A percentile compares a stretch with the other conserved stretches of the same genome.
phyloP scores from a whole-genome alignment of 768 basidiomycete species.

The Pilatotrama ljubarskyi region DNA sequence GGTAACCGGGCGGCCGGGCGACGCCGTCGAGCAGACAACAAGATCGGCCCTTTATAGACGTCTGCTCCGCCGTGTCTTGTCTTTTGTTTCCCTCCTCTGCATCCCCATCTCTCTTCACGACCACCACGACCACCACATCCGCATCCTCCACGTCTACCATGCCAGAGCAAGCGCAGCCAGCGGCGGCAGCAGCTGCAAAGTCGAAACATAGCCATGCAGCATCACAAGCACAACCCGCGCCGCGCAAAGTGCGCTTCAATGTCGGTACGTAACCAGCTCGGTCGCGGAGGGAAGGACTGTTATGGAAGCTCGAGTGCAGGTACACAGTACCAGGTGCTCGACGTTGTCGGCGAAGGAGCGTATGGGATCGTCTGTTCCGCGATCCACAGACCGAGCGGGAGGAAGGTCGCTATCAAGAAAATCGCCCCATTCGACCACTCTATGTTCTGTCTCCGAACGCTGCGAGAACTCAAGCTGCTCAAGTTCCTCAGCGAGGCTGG shows the following conservation, averaged over 20 bases:
- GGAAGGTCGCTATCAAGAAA: constrained; percentile 94
- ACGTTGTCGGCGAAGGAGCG: constrained; percentile 92
- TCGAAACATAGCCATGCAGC: constrained; percentile 50
- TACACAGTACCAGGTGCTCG: constrained; percentile 65
- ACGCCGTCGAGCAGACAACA: constrained; percentile 16
- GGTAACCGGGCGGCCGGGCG: constrained; percentile 9
- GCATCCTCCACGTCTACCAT: constrained; percentile 12
- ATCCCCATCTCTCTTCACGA: constrained; percentile 4
- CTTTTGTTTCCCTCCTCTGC: constrained; percentile 12
- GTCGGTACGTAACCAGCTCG: constrained; percentile 52
- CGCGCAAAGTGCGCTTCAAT: constrained; percentile 87
- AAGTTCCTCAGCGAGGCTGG: constrained; percentile 87
- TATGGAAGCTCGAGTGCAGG: constrained; percentile 23
- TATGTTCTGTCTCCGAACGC: constrained; percentile 78
- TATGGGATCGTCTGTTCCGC: constrained; percentile 94
- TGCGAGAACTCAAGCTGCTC: constrained; percentile 61
- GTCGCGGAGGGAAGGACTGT: background rate
- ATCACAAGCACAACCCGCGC: constrained; percentile 52
- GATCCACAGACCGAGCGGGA: constrained; percentile 70
- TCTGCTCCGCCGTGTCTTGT: constrained; percentile 10
- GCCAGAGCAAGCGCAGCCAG: constrained; percentile 27
- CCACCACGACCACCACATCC: constrained; percentile 1
- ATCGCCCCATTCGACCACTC: constrained; percentile 95
- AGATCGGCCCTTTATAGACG: constrained; percentile 18
- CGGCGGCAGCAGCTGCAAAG: constrained; percentile 27